Conservation (phyloP, 805 yeast genomes). For the Metschnikowia colocasiae region DNA sequence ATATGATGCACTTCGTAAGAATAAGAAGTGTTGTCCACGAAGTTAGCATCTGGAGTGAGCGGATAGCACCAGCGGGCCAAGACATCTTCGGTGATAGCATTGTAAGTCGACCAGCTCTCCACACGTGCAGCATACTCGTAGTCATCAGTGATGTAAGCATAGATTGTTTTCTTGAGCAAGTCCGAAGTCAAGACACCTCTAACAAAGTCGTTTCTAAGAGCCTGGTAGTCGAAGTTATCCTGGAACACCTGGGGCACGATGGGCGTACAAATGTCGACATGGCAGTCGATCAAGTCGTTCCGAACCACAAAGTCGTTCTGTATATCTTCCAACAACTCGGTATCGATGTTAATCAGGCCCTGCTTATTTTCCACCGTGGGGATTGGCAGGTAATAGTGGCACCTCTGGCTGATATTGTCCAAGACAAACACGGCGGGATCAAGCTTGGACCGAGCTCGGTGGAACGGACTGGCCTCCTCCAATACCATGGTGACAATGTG, state of each 20-base stretch:
- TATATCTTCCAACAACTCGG: conserved; percentile 74
- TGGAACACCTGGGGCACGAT: conserved; percentile 93
- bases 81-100: conserved; percentile 85
- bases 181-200: conserved; percentile 89
- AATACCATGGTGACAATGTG: conserved; percentile 93
- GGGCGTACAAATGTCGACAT: conserved; percentile 91
- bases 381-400: conserved; percentile 79
- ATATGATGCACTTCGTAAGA: conserved; percentile 79
- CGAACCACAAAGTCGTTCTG: conserved; percentile 71
- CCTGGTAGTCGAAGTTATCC: conserved; percentile 93
- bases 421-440: conserved; percentile 84
- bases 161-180: conserved; percentile 82
- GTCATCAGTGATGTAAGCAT: conserved; percentile 75
- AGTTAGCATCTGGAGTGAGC: conserved; percentile 79
- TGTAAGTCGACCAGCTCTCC: conserved; percentile 92
- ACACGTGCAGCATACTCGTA: conserved; percentile 88
- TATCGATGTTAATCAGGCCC: conserved; percentile 59
- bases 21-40: conserved; percentile 63
- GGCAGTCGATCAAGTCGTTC: conserved; percentile 94
- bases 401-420: conserved; percentile 68
- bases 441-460: conserved; percentile 74
- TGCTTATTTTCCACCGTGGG: conserved; percentile 47
- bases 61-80: conserved; percentile 93
- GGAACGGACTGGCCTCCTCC: conserved; percentile 77
- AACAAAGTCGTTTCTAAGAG: conserved; percentile 80